Percentiles rank a stretch among this genome's conserved stretches.
These are phyloP conservation scores for Wickerhamiella alocasiicola DNA, from an alignment of 805 yeast species.

Conservation along the genomic window DNA sequence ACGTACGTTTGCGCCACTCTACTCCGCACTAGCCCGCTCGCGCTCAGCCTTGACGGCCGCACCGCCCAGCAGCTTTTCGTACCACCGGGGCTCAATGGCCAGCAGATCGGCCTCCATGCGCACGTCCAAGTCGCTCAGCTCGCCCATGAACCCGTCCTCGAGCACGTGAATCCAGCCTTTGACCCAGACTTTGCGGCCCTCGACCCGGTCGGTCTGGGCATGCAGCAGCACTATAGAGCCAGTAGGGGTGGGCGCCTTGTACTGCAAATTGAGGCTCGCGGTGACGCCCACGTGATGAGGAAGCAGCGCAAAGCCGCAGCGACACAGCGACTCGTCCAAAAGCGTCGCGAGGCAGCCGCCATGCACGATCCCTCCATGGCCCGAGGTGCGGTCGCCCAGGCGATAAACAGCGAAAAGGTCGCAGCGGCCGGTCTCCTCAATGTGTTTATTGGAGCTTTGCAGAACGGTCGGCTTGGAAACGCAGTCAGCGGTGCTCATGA, in stretches of 20 bases:
- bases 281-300: constrained; percentile 86
- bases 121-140: constrained; percentile 15
- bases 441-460: constrained; percentile 15
- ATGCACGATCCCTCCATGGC: constrained; percentile 65
- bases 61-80: constrained; percentile 19
- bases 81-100: constrained; percentile 32
- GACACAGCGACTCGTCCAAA: constrained; percentile 74
- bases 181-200: constrained; percentile 75
- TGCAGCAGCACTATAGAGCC: constrained; percentile 51
- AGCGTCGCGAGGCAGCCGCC: constrained; percentile 79
- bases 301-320: constrained; percentile 69
- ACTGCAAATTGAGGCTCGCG: constrained; percentile 57
- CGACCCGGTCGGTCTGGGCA: constrained; percentile 51
- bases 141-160: constrained; percentile 15
- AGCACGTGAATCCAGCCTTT: constrained; percentile 52
- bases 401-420: constrained; percentile 56
- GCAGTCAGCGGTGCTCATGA: constrained; percentile 13
- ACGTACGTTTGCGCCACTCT: no score
- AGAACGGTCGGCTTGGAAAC: constrained; percentile 14
- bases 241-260: constrained; percentile 44
- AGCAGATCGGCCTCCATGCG: constrained; percentile 26
- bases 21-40: neutral
- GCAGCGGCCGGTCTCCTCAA: constrained; percentile 14
- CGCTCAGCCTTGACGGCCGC: constrained; percentile 12
- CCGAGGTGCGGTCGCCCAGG: constrained; percentile 52